phyloP scores from a whole-genome alignment of 441 rosid species.

The Populus trichocarpa region DNA sequence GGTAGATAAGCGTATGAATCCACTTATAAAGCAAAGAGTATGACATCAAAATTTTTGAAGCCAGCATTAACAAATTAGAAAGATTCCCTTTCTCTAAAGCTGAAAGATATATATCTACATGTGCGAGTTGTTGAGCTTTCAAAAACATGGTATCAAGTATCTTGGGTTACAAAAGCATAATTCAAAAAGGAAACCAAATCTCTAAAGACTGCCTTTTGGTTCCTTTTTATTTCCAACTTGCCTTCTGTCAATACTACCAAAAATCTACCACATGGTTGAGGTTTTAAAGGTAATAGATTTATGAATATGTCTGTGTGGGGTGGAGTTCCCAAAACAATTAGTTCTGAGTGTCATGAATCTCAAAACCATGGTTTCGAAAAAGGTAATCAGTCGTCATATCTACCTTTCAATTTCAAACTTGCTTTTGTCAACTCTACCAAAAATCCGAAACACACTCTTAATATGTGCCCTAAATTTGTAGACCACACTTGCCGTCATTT shows the following conservation, averaged over 20 bases:
- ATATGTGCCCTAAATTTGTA: not conserved
- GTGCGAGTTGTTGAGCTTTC: not conserved
- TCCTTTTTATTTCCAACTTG: not conserved
- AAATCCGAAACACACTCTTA: not conserved
- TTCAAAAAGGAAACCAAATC: not conserved
- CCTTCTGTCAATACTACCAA: not conserved
- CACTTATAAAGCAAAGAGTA: conserved; percentile 43
- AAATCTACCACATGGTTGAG: not conserved
- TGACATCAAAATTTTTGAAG: conserved; percentile 10
- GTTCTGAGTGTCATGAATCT: not conserved
- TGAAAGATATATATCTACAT: not conserved
- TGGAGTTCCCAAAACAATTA: not conserved
- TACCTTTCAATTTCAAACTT: not conserved
- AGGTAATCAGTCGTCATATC: not conserved
- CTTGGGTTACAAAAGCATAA: not conserved
- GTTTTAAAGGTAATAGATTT: not conserved
- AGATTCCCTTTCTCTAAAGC: not conserved
- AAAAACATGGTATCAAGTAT: not conserved
- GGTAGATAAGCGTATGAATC: conserved; percentile 91
- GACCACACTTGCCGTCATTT: conserved; percentile 49
- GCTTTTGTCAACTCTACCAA: not conserved
- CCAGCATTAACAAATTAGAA: not conserved
- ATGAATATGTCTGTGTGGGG: not conserved
- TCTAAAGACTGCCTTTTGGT: not conserved
- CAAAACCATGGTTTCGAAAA: not conserved